Evolutionary conservation across 2,329 filamentous ascomycete genomes (phyloP).

Genomic region (Penicillium occitanis): DNA sequence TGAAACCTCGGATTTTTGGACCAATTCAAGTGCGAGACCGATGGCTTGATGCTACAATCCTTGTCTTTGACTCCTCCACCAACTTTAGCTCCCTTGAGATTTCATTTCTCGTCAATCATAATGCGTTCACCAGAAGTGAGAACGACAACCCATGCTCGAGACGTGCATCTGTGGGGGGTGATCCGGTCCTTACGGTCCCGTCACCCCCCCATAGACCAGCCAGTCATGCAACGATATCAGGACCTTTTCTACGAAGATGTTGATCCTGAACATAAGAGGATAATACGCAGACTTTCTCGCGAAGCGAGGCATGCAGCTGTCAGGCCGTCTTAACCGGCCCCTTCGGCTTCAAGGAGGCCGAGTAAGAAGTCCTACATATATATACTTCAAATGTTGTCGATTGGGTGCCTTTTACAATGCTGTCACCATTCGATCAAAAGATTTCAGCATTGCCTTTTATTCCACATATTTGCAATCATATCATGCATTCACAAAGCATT

Average conservation of each 20-base stretch:
- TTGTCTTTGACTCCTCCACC: background rate
- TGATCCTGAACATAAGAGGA: background rate
- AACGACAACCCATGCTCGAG: background rate
- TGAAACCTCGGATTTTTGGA: background rate
- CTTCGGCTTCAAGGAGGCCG: background rate
- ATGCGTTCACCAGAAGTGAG: background rate
- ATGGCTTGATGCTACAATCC: background rate
- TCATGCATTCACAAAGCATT: background rate
- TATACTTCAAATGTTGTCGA: background rate
- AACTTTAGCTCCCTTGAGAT: background rate
- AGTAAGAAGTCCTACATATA: background rate
- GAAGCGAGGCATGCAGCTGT: background rate
- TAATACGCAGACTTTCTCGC: background rate
- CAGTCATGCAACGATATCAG: background rate
- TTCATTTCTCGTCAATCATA: background rate
- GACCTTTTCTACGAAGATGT: background rate
- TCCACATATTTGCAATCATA: background rate
- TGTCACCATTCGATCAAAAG: background rate
- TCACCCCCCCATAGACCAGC: background rate
- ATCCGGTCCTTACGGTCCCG: background rate
- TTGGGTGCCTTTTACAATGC: background rate
- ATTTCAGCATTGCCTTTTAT: background rate
- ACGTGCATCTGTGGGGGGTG: background rate
- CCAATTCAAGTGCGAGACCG: background rate
- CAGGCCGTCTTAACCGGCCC: background rate